A percentile compares a stretch with the other conserved stretches of the same genome.
Evolutionary conservation across 2,329 filamentous ascomycete species (phyloP).

Genomic region (Keithomyces neogunnii): DNA sequence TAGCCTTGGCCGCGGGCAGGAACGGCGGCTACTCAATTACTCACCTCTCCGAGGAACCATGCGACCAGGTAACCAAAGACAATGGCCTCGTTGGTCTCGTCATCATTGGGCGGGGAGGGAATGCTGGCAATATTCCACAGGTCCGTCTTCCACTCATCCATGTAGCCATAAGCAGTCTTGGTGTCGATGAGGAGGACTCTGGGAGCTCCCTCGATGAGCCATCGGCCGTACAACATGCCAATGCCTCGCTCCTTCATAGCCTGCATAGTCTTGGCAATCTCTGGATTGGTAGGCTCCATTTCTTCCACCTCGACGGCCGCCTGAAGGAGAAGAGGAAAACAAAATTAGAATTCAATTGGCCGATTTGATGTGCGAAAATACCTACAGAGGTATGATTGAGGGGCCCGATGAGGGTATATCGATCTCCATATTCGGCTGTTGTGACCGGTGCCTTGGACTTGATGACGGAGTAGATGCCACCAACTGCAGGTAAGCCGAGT

Average conservation of each 20-base stretch:
- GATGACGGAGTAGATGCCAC: constrained; percentile 97
- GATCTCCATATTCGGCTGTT: constrained; percentile 95
- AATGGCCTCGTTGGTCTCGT: constrained; percentile 95
- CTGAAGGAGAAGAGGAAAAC: constrained; percentile 31
- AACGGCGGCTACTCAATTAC: constrained; percentile 13
- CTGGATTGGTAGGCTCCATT: constrained; percentile 73
- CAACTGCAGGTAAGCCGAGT: constrained; percentile 49
- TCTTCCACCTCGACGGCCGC: constrained; percentile 97
- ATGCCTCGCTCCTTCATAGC: constrained; percentile 91
- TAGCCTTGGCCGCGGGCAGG: neutral
- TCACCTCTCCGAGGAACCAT: constrained; percentile 95
- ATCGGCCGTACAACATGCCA: constrained; percentile 84
- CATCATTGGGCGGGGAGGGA: constrained; percentile 82
- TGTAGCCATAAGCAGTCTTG: constrained; percentile 79
- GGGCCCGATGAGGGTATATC: constrained; percentile 91
- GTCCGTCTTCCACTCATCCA: constrained; percentile 96
- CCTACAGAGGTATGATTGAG: constrained; percentile 83
- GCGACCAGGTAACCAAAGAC: constrained; percentile 96
- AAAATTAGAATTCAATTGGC: too few relatives aligned
- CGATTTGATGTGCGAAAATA: constrained; percentile 1
- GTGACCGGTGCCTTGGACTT: constrained; percentile 98
- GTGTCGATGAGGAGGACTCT: constrained; percentile 92
- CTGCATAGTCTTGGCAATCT: constrained; percentile 73
- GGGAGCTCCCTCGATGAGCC: constrained; percentile 95
- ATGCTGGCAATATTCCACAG: constrained; percentile 90